These are phyloP conservation scores for Komagataella ulmi DNA, from an alignment of 805 yeast species.

Conservation along the genomic window DNA sequence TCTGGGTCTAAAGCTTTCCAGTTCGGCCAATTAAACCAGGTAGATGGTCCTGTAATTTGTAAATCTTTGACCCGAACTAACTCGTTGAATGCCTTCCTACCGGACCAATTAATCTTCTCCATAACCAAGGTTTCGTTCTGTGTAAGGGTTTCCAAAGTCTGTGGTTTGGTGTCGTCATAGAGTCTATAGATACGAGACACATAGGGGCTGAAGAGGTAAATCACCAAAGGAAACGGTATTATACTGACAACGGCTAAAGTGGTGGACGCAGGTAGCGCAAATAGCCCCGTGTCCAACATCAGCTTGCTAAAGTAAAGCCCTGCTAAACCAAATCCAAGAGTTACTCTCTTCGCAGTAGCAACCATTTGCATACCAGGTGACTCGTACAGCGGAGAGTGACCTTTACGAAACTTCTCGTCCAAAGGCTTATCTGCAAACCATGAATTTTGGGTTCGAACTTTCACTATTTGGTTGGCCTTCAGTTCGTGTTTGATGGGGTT, in stretches of 20 bases:
- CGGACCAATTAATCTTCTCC: slow-evolving; percentile 56
- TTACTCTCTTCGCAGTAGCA: slow-evolving; percentile 46
- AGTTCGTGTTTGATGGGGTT: slow-evolving; percentile 5
- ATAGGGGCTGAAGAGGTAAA: slow-evolving; percentile 45
- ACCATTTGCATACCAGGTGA: slow-evolving; percentile 52
- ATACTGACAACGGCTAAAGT: slow-evolving; percentile 26
- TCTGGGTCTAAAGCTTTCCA: slow-evolving; percentile 27
- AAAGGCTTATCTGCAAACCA: slow-evolving; percentile 19
- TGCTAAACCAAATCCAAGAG: slow-evolving; percentile 45
- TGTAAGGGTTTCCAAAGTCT: slow-evolving; percentile 48
- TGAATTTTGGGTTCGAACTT: slow-evolving; percentile 16
- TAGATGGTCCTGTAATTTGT: slow-evolving; percentile 17
- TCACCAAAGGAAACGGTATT: slow-evolving; percentile 44
- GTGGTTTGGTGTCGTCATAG: slow-evolving; percentile 49
- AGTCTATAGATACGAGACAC: slow-evolving; percentile 62
- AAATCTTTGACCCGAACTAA: slow-evolving; percentile 39
- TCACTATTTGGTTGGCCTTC: slow-evolving; percentile 6
- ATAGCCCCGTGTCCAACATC: slow-evolving; percentile 37
- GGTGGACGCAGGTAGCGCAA: slow-evolving; percentile 33
- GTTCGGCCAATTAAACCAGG: slow-evolving; percentile 34
- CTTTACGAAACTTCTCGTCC: slow-evolving; percentile 36
- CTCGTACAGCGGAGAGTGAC: slow-evolving; percentile 49
- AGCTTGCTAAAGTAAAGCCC: slow-evolving; percentile 55
- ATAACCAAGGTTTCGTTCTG: slow-evolving; percentile 51
- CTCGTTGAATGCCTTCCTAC: slow-evolving; percentile 51